Evolutionary conservation across 768 basidiomycete species (phyloP).

Genomic region (Lactarius deliciosus): DNA sequence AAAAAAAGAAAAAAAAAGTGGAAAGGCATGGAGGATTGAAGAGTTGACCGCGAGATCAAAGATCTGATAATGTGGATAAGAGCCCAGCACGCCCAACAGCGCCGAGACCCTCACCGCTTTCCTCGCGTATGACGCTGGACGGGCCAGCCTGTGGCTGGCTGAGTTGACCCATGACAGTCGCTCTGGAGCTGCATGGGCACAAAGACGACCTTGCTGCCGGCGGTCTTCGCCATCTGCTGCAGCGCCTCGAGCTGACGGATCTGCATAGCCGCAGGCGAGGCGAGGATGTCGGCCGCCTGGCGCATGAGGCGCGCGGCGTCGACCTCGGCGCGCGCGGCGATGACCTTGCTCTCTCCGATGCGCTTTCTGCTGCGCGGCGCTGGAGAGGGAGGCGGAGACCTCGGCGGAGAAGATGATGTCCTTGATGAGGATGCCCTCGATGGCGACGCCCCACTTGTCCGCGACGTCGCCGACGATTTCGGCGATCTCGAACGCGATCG

Average conservation of each 20-base stretch:
- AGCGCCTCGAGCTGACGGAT: slow-evolving; percentile 96
- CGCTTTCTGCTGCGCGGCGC: slow-evolving; percentile 98
- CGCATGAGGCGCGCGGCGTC: slow-evolving; percentile 95
- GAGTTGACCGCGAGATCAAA: slow-evolving; percentile 33
- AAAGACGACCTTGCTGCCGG: slow-evolving; percentile 90
- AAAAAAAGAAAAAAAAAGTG: not conserved
- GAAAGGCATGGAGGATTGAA: not conserved
- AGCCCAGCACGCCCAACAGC: slow-evolving; percentile 51
- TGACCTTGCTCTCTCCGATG: slow-evolving; percentile 95
- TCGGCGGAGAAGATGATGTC: slow-evolving; percentile 93
- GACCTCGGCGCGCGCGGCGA: slow-evolving; percentile 93
- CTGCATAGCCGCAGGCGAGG: slow-evolving; percentile 96
- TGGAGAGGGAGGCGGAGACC: slow-evolving; percentile 86
- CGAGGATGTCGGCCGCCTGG: slow-evolving; percentile 93
- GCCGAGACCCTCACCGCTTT: slow-evolving; percentile 45
- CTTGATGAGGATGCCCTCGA: slow-evolving; percentile 95
- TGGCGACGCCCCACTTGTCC: slow-evolving; percentile 95
- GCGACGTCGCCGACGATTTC: slow-evolving; percentile 92
- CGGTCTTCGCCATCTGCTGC: slow-evolving; percentile 90
- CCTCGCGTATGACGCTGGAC: slow-evolving; percentile 34
- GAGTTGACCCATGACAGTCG: slow-evolving; percentile 59
- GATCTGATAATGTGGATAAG: slow-evolving; percentile 49
- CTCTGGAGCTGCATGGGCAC: slow-evolving; percentile 90
- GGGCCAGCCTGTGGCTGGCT: slow-evolving; percentile 28
- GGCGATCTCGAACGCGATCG: slow-evolving; percentile 94